Percentiles rank a stretch among this genome's conserved stretches.
These are phyloP conservation scores for Euphorbia lathyris DNA, from an alignment of 345 rosid genomes.

Conservation along the genomic window DNA sequence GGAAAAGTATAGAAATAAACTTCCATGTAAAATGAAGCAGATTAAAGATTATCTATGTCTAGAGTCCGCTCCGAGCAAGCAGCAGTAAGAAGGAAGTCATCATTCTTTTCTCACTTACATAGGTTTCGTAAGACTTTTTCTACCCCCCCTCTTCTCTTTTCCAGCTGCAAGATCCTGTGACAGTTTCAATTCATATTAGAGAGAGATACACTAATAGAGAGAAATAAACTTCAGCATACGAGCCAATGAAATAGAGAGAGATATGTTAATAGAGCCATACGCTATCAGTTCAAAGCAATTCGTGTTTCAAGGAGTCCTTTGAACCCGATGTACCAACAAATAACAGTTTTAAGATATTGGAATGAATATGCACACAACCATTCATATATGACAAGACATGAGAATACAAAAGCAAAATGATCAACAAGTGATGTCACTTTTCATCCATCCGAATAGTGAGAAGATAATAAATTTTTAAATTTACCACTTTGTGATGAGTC, in stretches of 20 bases:
- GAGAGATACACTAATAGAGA: no score
- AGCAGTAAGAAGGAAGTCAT: not conserved
- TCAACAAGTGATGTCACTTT: no score
- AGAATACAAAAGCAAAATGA: no score
- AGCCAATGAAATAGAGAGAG: no score
- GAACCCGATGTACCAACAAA: not conserved
- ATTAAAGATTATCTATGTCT: not conserved
- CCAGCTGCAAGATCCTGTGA: slow-evolving; percentile 29
- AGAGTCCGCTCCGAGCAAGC: not conserved
- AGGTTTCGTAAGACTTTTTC: slow-evolving; percentile 16
- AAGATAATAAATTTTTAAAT: not conserved
- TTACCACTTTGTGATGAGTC: slow-evolving; percentile 52
- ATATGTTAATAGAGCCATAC: no score
- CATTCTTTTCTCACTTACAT: slow-evolving; percentile 30
- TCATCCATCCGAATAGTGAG: no score
- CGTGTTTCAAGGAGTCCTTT: no score
- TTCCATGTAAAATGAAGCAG: not conserved
- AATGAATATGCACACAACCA: no score
- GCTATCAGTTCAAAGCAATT: no score
- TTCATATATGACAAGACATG: no score
- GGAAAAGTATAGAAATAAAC: not conserved
- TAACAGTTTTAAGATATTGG: not conserved
- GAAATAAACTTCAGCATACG: no score
- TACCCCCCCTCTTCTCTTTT: slow-evolving; percentile 20
- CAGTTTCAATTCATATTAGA: slow-evolving; percentile 10